These are phyloP conservation scores for Nakazawaea populi DNA, from an alignment of 805 yeast genomes.

Conservation along the genomic window DNA sequence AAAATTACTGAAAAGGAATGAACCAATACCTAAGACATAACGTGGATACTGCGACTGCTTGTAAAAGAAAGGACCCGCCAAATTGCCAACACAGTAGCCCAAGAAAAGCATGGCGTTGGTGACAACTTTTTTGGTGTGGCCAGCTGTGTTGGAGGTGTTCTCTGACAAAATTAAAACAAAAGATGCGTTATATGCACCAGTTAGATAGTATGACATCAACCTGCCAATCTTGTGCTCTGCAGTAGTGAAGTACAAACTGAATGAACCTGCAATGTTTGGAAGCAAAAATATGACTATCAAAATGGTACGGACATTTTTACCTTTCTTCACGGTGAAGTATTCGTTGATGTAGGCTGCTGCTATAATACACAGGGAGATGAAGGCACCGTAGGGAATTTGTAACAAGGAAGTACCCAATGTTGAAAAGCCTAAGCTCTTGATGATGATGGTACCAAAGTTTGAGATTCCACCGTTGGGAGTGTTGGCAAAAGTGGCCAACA, in stretches of 20 bases:
- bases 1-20: slow-evolving; percentile 10
- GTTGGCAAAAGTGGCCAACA: slow-evolving; percentile 9
- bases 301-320: not conserved
- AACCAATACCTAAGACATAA: slow-evolving; percentile 19
- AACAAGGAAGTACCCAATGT: slow-evolving; percentile 4
- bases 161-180: slow-evolving; percentile 19
- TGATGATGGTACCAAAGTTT: slow-evolving; percentile 17
- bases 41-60: slow-evolving; percentile 25
- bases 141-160: slow-evolving; percentile 32
- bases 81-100: slow-evolving; percentile 28
- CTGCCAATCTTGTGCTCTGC: slow-evolving; percentile 8
- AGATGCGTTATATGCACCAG: slow-evolving; percentile 14
- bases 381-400: slow-evolving; percentile 12
- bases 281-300: slow-evolving; percentile 6
- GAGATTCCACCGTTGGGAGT: slow-evolving; percentile 18
- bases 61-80: slow-evolving; percentile 34
- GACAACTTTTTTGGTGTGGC: slow-evolving; percentile 30
- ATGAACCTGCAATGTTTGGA: slow-evolving; percentile 9
- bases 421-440: slow-evolving; percentile 12
- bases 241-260: slow-evolving; percentile 15
- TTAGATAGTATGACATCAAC: slow-evolving; percentile 7
- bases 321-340: not conserved
- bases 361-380: slow-evolving; percentile 4
- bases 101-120: slow-evolving; percentile 31
- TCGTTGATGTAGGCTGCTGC: not conserved